Base-by-base conservation (phyloP, 331 rosid genomes). In the Quercus phellos region DNA sequence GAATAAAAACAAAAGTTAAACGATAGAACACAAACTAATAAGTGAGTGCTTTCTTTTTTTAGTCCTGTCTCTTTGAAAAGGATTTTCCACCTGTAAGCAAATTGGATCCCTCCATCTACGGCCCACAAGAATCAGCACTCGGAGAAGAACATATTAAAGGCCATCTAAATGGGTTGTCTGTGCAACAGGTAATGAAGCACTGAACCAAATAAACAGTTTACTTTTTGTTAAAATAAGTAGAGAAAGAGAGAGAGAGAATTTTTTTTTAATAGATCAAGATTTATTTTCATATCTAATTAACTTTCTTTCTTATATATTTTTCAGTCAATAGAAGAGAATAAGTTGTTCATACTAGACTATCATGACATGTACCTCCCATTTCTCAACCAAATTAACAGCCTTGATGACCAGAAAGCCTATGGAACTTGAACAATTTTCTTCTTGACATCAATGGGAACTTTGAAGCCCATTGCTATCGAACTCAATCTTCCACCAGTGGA, bases 391-490 rank as follows among this genome's bases (percentile, higher is more conserved):
- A 74, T 80, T 54, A 81, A 80, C 17, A 30, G 63, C 55, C 26
- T 68, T 6, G 77, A 56, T 0, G 79, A 73, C 5, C 70, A 42
- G 4, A 87, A 83, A 53, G 43, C 81, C 10, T 85, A 85, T 35
- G 85, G 78, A 64, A 82, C 90, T 1, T 74, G 90, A 12, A 78
- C 87, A 10, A 58, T 85, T n/a, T 78, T 79, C 32, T 87, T 87
- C 77, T 76, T 85, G 38, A 83, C 79, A 6, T 72, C 83, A 14
- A 64, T 77, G 32, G 81, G 80, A 22, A 78, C 87, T 1, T 43
- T 82, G 53, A 87, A 71, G 55, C 88, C 84, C 0, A 26, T 85
- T 32, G 89, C 87, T 16, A 87, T 87, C 21, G 85, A 85, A 76
- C 84, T 87, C 22, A 82, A 84, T 6, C 84, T 72, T 14, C 84